Base-by-base conservation (phyloP, 805 yeast genomes). In the Kregervanrija pseudodelftensis region DNA sequence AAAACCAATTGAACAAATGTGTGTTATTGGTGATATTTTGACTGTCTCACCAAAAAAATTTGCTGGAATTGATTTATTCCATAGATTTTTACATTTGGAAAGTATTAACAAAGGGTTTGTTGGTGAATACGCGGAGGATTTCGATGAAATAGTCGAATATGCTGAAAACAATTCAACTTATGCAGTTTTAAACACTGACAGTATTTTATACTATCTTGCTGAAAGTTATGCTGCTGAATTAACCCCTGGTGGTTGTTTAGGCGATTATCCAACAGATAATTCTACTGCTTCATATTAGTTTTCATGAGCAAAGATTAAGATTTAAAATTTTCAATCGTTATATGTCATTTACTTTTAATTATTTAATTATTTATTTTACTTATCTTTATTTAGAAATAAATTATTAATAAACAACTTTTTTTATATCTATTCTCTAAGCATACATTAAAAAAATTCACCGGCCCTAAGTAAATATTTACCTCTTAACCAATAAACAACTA, bases 41-140 rank as follows among this genome's bases (percentile, higher is more conserved):
- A 50, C 56, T 11, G 52, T 55, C 2, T 56, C 55, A 5, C 55
- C 66, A 30, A 50, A 54, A 28, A 59, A 53, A 38, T 67, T 66
- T 60, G 63, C 65, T 10, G 62, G 68, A 38, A 47, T 52, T 41
- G 73, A 68, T 49, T 46, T 68, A 17, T 46, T 68, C 32, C 73
- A 67, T 46, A 63, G 73, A 51, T 49, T 65, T 43, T 62, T 66
- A 58, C 72, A 68, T 49, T 53, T 67, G 14, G 58, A 59, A 14
- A 53, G 33, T 3, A 39, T 67, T 47, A 66, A 60, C 15, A 56
- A 61, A 45, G 63, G 59, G 10, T 53, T 54, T 22, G 56, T 66
- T 40, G 69, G 58, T 28, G 72, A 69, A 43, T 68, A 58, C 46
- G 62, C 61, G 37, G 72, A 68, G 45, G 58, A 55, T 2, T 51